A percentile compares a stretch with the other conserved stretches of the same genome.
Conservation (phyloP, 306 rosid genomes). For the Corylus heterophylla region DNA sequence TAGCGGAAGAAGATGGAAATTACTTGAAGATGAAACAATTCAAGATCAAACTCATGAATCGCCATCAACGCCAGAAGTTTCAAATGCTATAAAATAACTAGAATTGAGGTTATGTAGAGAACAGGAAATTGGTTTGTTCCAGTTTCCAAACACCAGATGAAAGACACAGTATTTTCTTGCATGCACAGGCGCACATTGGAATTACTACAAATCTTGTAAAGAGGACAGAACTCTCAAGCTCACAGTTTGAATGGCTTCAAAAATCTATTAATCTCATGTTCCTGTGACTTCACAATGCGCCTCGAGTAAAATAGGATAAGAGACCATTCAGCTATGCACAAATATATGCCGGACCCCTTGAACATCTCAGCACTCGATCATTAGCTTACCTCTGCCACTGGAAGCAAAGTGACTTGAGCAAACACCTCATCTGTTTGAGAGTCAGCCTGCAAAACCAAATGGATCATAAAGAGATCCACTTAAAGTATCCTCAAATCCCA, state of each 20-base stretch:
- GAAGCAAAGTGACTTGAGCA: constrained; percentile 58
- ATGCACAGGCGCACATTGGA: background rate
- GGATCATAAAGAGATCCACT: background rate
- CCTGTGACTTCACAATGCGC: background rate
- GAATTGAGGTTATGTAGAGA: background rate
- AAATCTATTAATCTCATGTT: background rate
- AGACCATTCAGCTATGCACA: background rate
- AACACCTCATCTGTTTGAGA: constrained; percentile 57
- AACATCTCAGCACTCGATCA: constrained; percentile 9
- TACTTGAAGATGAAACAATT: constrained; percentile 11
- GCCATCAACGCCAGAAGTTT: background rate
- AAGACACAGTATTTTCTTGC: background rate
- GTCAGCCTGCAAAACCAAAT: constrained; percentile 54
- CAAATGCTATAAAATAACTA: background rate
- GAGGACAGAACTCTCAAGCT: background rate
- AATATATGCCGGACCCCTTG: background rate
- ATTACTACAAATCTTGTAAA: background rate
- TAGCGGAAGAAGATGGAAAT: constrained; percentile 1
- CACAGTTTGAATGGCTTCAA: background rate
- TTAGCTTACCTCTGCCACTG: constrained; percentile 39
- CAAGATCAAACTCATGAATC: constrained; percentile 8
- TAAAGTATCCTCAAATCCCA: background rate
- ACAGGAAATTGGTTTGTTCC: background rate
- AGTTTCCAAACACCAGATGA: background rate
- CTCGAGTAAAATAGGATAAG: background rate